Evolutionary conservation across 805 yeast genomes (phyloP).

Genomic region (Ogataea nonfermentans): DNA sequence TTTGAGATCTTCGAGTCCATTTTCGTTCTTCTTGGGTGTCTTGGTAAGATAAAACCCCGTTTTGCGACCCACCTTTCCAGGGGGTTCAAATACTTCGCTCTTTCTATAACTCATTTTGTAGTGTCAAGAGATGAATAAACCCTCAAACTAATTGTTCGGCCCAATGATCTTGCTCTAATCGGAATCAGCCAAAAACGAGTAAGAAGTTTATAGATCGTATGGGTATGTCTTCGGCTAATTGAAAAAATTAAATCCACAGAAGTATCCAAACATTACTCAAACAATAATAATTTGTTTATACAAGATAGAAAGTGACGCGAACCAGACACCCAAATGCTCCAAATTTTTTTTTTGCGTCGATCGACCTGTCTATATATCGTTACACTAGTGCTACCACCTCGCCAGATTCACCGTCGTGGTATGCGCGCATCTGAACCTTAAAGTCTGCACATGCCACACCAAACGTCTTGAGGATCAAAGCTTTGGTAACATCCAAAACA

Average conservation of each 20-base stretch:
- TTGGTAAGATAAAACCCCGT: conserved; percentile 47
- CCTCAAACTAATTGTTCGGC: too few species aligned
- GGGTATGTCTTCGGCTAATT: neutral
- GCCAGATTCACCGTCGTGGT: conserved; percentile 61
- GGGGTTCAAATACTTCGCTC: conserved; percentile 40
- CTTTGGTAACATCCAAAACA: conserved; percentile 82
- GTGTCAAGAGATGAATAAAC: too few species aligned
- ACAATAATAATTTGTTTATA: conserved; percentile 7
- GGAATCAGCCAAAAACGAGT: too few species aligned
- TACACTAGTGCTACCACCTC: conserved; percentile 23
- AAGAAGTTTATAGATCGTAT: too few species aligned
- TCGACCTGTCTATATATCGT: conserved; percentile 10
- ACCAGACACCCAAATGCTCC: neutral
- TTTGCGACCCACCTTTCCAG: conserved; percentile 63
- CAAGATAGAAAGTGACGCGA: conserved; percentile 9
- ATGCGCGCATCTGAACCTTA: conserved; percentile 76
- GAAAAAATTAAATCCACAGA: neutral
- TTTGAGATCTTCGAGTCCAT: conserved; percentile 66
- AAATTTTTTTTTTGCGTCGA: conserved; percentile 11
- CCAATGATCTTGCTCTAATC: too few species aligned
- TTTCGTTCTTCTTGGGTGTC: conserved; percentile 49
- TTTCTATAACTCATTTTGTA: conserved; percentile 25
- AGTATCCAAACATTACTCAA: conserved; percentile 10
- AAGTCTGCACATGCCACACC: conserved; percentile 94
- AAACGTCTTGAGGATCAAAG: conserved; percentile 87